Evolutionary conservation across 2,329 filamentous ascomycete genomes (phyloP), one percentile per base, ranked within the genome.

Genomic region (Escovopsis sp.): DNA sequence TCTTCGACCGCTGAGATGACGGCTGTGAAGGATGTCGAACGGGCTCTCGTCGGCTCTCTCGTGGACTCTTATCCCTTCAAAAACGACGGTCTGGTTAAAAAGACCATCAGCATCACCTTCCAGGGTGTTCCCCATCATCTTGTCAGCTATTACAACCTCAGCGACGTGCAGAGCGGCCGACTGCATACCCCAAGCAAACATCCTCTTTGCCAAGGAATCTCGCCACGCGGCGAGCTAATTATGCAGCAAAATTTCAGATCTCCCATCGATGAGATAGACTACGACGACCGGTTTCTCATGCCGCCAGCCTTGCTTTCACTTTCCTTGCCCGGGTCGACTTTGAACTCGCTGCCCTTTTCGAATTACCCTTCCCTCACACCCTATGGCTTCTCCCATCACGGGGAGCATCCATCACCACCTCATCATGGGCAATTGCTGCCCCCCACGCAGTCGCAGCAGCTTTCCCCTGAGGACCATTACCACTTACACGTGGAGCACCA

Each of bases 11-110:
- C 49, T 30, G 51, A 51, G 8, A 29, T 46, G 7, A 48, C 50
- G 11, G 39, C 35, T 15, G 39, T 44, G 35, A 57, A 51, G 33
- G 66, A 61, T 1, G 41, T 52, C 0, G 58, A 65, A 35, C 54
- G 67, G 41, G 53, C 60, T 1, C 53, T 88, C 41, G 78, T 91
- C 36, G 88, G 87, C 6, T 93, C 86, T 1, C 68, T 94, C 11
- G 75, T 89, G n/a, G 87, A 94, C 60, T 87, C 82, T 1, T 94
- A 94, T 52, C 76, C 79, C 29, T 94, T 94, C 70, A 91, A 91
- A 54, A 68, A 77, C 12, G 74, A 77, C 2, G 87, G 88, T 0
- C 63, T 95, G 34, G 75, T 94, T 47, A 95, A 95, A 70, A 94
- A 94, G 67, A 94, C 87, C 0, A 87, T 94, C 60, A 89, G 81